phyloP scores from a whole-genome alignment of 768 basidiomycete species.

The Pseudohyphozyma bogoriensis region DNA sequence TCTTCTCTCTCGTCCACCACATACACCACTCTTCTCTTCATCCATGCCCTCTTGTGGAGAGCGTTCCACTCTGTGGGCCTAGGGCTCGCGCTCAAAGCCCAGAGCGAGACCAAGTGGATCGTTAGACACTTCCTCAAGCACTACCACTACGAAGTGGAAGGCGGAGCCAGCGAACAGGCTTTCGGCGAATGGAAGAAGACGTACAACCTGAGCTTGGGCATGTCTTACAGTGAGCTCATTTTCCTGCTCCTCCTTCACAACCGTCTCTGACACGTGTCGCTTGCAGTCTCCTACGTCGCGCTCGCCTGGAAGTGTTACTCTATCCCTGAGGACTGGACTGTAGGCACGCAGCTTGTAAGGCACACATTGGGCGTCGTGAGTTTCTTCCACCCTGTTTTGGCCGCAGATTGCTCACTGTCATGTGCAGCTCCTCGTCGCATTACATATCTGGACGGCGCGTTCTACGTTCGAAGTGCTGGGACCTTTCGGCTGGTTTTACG shows the following conservation, averaged over 20 bases:
- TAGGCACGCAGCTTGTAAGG: conserved; percentile 72
- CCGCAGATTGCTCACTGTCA: too few species aligned
- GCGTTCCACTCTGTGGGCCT: conserved; percentile 79
- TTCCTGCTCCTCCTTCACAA: background rate
- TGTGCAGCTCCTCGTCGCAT: conserved; percentile 66
- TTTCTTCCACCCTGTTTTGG: too few species aligned
- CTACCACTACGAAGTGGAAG: conserved; percentile 71
- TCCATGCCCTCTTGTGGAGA: conserved; percentile 76
- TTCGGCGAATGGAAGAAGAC: conserved; percentile 90
- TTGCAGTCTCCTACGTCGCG: conserved; percentile 66
- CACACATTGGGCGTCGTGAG: conserved; percentile 80
- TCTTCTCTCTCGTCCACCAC: conserved; percentile 51
- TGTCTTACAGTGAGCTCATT: conserved; percentile 71
- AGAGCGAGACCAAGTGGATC: conserved; percentile 75
- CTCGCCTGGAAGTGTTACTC: conserved; percentile 85
- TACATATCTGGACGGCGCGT: conserved; percentile 83
- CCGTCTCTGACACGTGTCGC: background rate
- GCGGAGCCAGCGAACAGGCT: conserved; percentile 78
- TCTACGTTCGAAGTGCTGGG: conserved; percentile 90
- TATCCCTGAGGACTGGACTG: conserved; percentile 71
- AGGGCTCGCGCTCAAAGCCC: conserved; percentile 70
- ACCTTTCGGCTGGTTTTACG: conserved; percentile 97
- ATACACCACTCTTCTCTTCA: conserved; percentile 59
- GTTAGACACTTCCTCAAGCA: conserved; percentile 80
- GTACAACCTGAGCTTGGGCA: conserved; percentile 84